Percentiles rank a stretch among this genome's conserved stretches.
phyloP scores from a whole-genome alignment of 2,329 filamentous ascomycete genomes.

The Pseudopyrenochaeta lycopersici region DNA sequence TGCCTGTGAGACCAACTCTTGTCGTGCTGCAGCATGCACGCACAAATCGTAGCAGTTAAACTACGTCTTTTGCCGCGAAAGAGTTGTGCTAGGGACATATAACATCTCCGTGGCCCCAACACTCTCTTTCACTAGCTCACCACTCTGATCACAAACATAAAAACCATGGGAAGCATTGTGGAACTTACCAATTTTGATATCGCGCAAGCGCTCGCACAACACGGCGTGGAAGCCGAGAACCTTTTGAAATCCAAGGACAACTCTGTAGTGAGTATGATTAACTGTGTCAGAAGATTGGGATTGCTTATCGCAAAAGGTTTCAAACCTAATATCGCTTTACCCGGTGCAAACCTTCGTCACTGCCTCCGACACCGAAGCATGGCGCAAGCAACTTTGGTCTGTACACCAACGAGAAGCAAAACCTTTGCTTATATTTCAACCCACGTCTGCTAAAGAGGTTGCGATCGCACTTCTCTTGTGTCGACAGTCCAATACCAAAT shows the following conservation, averaged over 20 bases:
- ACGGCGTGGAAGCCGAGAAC: not conserved
- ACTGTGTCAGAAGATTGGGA: not conserved
- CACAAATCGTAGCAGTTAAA: not conserved
- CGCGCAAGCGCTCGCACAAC: not conserved
- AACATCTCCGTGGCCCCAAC: not conserved
- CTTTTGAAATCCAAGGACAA: not conserved
- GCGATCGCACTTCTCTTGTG: slow-evolving; percentile 6
- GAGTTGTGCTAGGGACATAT: not conserved
- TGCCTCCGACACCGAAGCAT: not conserved
- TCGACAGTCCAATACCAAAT: slow-evolving; percentile 13
- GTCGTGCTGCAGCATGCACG: not conserved
- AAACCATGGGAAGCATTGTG: not conserved
- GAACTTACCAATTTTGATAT: not conserved
- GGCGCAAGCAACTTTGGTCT: slow-evolving; percentile 5
- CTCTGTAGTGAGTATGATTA: not conserved
- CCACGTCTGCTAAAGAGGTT: slow-evolving; percentile 6
- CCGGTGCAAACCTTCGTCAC: slow-evolving; percentile 3
- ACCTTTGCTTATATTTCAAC: slow-evolving; percentile 4
- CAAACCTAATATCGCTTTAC: not conserved
- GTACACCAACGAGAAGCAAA: not conserved
- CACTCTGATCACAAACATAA: not conserved
- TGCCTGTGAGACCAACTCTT: not conserved
- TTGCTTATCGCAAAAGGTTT: not conserved
- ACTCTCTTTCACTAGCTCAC: not conserved
- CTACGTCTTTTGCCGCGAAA: not conserved